phyloP scores from a whole-genome alignment of 2,329 filamentous ascomycete species.

The Ilyonectria sp. region DNA sequence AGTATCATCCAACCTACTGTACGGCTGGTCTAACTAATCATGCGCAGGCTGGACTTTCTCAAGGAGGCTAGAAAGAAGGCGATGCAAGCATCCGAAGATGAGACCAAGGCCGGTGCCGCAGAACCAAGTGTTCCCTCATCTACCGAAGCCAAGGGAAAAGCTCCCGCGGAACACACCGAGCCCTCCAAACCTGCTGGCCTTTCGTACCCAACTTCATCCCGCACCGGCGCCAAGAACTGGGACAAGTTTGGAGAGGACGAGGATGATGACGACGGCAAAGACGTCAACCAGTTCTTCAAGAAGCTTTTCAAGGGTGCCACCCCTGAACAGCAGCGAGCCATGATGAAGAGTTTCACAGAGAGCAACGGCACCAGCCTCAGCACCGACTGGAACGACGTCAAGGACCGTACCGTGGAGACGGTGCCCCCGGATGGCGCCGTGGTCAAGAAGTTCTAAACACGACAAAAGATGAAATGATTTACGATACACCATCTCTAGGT shows the following conservation, averaged over 20 bases:
- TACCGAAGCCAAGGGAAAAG: constrained; percentile 31
- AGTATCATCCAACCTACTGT: constrained; percentile 1
- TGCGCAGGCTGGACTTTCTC: constrained; percentile 34
- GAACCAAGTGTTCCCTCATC: constrained; percentile 16
- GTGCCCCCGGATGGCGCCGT: constrained; percentile 83
- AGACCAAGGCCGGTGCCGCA: not conserved
- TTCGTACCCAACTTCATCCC: constrained; percentile 89
- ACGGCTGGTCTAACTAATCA: constrained; percentile 18
- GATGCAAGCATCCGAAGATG: constrained; percentile 31
- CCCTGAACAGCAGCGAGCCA: constrained; percentile 87
- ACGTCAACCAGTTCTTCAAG: constrained; percentile 90
- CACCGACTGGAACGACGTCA: constrained; percentile 92
- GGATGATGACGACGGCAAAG: constrained; percentile 71
- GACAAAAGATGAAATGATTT: constrained; percentile 8
- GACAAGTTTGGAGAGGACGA: constrained; percentile 77
- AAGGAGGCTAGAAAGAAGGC: constrained; percentile 44
- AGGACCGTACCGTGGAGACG: constrained; percentile 78
- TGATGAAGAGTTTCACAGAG: constrained; percentile 98
- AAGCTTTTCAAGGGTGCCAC: constrained; percentile 84
- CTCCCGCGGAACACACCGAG: constrained; percentile 8
- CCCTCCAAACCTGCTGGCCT: constrained; percentile 56
- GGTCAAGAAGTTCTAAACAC: constrained; percentile 74
- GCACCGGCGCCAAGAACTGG: constrained; percentile 90
- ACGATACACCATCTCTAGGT: not conserved
- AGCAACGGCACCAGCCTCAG: constrained; percentile 94